Conservation (phyloP, 2,329 filamentous ascomycete species). For the Fusarium bactridioides region DNA sequence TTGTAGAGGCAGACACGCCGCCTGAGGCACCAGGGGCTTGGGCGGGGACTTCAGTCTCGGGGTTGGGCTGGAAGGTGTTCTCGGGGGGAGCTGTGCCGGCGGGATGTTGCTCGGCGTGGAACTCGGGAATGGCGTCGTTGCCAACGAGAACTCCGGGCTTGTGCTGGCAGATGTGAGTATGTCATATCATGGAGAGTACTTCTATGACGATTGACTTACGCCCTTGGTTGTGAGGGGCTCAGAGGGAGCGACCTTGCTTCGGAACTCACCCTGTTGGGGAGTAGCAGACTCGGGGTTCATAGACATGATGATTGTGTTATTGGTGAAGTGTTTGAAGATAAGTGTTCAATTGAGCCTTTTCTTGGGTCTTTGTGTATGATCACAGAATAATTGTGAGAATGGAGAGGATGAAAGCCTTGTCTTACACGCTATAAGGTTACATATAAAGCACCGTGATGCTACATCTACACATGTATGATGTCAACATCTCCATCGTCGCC, state of each 20-base stretch:
- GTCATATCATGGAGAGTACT: not conserved
- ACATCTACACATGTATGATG: constrained; percentile 11
- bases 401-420: not conserved
- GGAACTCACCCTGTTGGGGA: constrained; percentile 63
- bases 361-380: not conserved
- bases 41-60: constrained; percentile 46
- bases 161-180: constrained; percentile 58
- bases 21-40: constrained; percentile 44
- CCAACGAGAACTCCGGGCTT: constrained; percentile 67
- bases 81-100: constrained; percentile 68
- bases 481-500: constrained; percentile 13
- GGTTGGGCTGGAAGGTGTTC: constrained; percentile 51
- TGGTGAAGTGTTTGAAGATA: not conserved
- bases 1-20: constrained; percentile 47
- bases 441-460: constrained; percentile 16
- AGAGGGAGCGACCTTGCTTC: constrained; percentile 56
- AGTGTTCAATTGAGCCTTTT: not conserved
- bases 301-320: constrained; percentile 48
- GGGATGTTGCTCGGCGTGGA: constrained; percentile 66
- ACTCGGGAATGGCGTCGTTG: constrained; percentile 68
- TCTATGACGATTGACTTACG: constrained; percentile 50
- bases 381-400: not conserved
- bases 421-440: not conserved
- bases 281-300: constrained; percentile 62
- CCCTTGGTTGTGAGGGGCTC: constrained; percentile 63